A percentile compares a stretch with the other conserved stretches of the same genome.
Evolutionary conservation across 2,329 filamentous ascomycete genomes (phyloP).

Genomic region (Cladosporium sp.): DNA sequence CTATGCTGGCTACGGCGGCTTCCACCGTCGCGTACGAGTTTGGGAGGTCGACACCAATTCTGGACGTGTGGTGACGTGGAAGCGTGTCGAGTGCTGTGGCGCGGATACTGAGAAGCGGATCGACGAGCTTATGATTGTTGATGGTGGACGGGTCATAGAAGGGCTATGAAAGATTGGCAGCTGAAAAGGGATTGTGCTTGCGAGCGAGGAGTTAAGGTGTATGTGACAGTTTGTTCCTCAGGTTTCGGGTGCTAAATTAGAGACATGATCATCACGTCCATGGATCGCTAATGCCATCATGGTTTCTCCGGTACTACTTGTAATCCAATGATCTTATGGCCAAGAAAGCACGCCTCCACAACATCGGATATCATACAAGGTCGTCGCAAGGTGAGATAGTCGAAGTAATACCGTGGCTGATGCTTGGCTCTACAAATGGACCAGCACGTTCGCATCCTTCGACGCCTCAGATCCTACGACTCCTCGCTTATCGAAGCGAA

Average conservation of each 20-base stretch:
- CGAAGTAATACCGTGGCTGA: background rate
- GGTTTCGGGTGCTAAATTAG: too few relatives aligned
- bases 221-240: background rate
- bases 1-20: slow-evolving; percentile 88
- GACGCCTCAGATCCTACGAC: background rate
- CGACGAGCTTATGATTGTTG: slow-evolving; percentile 63
- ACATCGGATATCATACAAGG: too few relatives aligned
- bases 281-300: too few relatives aligned
- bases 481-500: background rate
- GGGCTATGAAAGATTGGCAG: background rate
- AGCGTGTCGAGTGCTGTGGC: slow-evolving; percentile 69
- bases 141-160: slow-evolving; percentile 54
- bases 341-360: too few relatives aligned
- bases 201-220: slow-evolving; percentile 11
- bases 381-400: background rate
- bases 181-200: background rate
- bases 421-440: background rate
- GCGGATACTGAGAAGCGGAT: slow-evolving; percentile 53
- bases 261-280: too few relatives aligned
- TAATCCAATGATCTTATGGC: too few relatives aligned
- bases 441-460: background rate
- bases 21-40: slow-evolving; percentile 77
- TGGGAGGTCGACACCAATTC: slow-evolving; percentile 94
- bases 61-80: slow-evolving; percentile 87
- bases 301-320: too few relatives aligned